Percentiles rank a stretch among this genome's conserved stretches.
Conservation (phyloP, 345 rosid genomes). For the Populus davidiana region DNA sequence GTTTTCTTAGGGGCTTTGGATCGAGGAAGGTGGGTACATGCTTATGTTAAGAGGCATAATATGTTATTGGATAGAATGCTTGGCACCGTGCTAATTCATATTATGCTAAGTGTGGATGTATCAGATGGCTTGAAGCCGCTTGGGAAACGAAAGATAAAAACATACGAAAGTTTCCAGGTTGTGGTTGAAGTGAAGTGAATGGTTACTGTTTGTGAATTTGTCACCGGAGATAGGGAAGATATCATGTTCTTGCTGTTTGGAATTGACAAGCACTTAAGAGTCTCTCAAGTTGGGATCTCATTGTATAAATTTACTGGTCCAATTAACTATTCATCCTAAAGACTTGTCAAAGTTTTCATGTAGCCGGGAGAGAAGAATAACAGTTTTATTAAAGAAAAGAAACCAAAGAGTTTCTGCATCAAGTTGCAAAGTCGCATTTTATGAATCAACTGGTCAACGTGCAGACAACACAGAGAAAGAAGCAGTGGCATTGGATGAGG, state of each 20-base stretch:
- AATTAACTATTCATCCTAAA: background rate
- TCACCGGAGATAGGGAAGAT: slow-evolving; percentile 24
- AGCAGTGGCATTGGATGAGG: slow-evolving; percentile 21
- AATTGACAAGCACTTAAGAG: slow-evolving; percentile 15
- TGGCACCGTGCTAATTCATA: slow-evolving; percentile 49
- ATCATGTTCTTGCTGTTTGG: background rate
- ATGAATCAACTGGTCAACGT: slow-evolving; percentile 1
- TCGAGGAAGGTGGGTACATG: slow-evolving; percentile 55
- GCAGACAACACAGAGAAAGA: slow-evolving; percentile 18
- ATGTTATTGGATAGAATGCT: slow-evolving; percentile 34
- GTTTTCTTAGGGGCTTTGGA: slow-evolving; percentile 47
- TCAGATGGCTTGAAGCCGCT: slow-evolving; percentile 39
- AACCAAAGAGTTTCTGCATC: too few species aligned
- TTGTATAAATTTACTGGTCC: background rate
- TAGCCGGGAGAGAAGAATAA: too few species aligned
- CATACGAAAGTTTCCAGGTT: slow-evolving; percentile 47
- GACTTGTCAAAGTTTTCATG: background rate
- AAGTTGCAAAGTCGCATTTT: background rate
- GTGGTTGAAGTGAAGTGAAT: slow-evolving; percentile 46
- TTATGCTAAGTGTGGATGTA: slow-evolving; percentile 55
- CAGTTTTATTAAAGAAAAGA: too few species aligned
- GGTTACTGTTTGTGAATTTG: slow-evolving; percentile 30
- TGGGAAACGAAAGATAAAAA: slow-evolving; percentile 47
- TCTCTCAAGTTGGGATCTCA: background rate
- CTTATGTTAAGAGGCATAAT: slow-evolving; percentile 32